These are phyloP conservation scores for Trypanosomatidae sp. DNA, from an alignment of 208 protist species.

Conservation along the genomic window DNA sequence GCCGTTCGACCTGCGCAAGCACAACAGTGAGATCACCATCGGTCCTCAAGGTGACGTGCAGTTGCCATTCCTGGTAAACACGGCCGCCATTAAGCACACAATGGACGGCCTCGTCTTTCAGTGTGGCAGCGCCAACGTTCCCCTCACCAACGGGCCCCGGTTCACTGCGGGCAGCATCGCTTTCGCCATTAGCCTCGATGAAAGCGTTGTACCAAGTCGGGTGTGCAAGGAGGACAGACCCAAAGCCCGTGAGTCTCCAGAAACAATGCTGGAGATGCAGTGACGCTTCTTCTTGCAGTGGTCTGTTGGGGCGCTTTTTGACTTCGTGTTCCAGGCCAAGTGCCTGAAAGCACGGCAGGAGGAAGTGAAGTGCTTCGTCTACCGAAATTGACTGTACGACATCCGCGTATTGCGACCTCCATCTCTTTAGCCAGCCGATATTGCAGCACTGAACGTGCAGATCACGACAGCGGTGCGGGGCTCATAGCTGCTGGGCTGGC, in stretches of 20 bases:
- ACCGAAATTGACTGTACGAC: constrained; percentile 27
- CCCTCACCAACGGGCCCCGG: constrained; percentile 35
- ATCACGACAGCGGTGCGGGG: constrained; percentile 43
- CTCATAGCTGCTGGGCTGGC: constrained; percentile 37
- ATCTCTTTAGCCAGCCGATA: constrained; percentile 13
- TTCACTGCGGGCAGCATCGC: constrained; percentile 47
- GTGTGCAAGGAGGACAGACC: constrained; percentile 10
- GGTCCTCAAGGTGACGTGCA: constrained; percentile 39
- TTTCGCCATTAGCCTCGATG: constrained; percentile 46
- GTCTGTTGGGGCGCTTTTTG: constrained; percentile 58
- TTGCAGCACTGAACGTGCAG: constrained; percentile 26
- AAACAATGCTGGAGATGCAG: constrained; percentile 37
- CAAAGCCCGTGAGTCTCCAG: constrained; percentile 20
- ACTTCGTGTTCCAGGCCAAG: constrained; percentile 53
- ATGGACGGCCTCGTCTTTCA: constrained; percentile 29
- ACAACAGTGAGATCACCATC: constrained; percentile 34
- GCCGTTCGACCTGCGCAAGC: constrained; percentile 39
- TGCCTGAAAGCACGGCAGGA: constrained; percentile 12
- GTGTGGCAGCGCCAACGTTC: constrained; percentile 25
- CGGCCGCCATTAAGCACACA: constrained; percentile 29
- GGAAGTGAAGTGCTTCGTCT: constrained; percentile 21
- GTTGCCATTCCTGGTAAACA: constrained; percentile 45
- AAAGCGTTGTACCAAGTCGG: constrained; percentile 11
- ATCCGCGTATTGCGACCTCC: constrained; percentile 30
- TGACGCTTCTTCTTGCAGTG: constrained; percentile 69